Conservation (phyloP, 2,329 filamentous ascomycete genomes). For the Chaetomium globosum region DNA sequence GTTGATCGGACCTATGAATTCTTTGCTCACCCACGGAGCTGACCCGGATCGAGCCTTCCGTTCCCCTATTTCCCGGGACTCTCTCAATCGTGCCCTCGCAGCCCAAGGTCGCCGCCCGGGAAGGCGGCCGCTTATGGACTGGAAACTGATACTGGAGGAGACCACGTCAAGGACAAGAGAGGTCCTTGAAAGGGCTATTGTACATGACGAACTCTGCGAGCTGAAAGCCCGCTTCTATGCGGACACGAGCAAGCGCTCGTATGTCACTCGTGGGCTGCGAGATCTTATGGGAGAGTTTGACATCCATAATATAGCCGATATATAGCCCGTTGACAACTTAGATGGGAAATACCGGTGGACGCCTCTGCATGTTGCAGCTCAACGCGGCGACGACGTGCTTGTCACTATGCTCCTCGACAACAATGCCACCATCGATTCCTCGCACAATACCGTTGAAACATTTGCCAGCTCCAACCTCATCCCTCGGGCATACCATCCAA, state of each 20-base stretch:
- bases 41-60: not conserved
- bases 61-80: not conserved
- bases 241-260: too few relatives aligned
- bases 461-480: not conserved
- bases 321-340: too few relatives aligned
- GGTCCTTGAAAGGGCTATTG: too few relatives aligned
- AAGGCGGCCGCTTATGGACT: constrained; percentile 1
- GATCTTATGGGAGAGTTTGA: not conserved
- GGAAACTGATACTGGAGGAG: too few relatives aligned
- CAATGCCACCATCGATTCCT: not conserved
- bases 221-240: too few relatives aligned
- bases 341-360: constrained; percentile 2
- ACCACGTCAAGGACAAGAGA: too few relatives aligned
- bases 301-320: too few relatives aligned
- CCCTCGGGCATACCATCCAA: too few relatives aligned
- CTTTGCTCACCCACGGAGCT: not conserved
- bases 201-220: too few relatives aligned
- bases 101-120: constrained; percentile 3
- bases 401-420: constrained; percentile 3
- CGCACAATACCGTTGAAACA: not conserved
- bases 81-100: not conserved
- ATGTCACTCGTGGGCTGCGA: too few relatives aligned
- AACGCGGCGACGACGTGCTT: not conserved
- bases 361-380: constrained; percentile 14
- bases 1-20: not conserved